Evolutionary conservation across 257 asterid species (phyloP).

Genomic region (Lycium barbarum): DNA sequence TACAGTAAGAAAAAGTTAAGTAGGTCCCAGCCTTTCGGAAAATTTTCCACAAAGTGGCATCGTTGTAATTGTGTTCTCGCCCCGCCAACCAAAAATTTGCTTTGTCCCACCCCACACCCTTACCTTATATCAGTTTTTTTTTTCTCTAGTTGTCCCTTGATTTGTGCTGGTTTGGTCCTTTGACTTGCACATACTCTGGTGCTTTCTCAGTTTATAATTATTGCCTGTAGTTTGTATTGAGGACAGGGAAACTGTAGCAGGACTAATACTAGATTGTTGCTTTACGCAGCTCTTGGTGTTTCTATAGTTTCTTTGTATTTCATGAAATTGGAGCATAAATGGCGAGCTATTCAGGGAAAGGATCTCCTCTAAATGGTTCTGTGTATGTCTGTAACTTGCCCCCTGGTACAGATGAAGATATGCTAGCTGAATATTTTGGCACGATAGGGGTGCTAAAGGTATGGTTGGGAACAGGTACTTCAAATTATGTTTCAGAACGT

Average conservation of each 20-base stretch:
- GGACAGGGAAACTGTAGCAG: background rate
- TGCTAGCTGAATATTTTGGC: conserved; percentile 95
- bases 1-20: background rate
- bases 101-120: background rate
- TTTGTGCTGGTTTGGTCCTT: conserved; percentile 16
- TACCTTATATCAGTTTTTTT: background rate
- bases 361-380: conserved; percentile 74
- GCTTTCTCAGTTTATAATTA: conserved; percentile 14
- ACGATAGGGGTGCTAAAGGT: conserved; percentile 98
- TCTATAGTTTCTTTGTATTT: conserved; percentile 32
- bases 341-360: conserved; percentile 71
- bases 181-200: background rate
- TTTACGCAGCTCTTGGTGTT: conserved; percentile 28
- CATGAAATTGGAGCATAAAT: conserved; percentile 69
- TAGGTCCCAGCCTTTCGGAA: background rate
- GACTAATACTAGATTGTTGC: background rate
- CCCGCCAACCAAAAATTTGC: background rate
- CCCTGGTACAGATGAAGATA: conserved; percentile 83
- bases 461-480: conserved; percentile 42
- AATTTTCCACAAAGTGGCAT: background rate
- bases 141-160: background rate
- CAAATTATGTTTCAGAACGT: conserved; percentile 17
- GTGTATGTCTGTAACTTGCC: conserved; percentile 95
- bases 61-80: background rate
- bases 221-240: background rate